A percentile compares a stretch with the other conserved stretches of the same genome.
Evolutionary conservation across 495 filamentous ascomycete genomes (phyloP).

Genomic region (Thermothielavioides terrestris): DNA sequence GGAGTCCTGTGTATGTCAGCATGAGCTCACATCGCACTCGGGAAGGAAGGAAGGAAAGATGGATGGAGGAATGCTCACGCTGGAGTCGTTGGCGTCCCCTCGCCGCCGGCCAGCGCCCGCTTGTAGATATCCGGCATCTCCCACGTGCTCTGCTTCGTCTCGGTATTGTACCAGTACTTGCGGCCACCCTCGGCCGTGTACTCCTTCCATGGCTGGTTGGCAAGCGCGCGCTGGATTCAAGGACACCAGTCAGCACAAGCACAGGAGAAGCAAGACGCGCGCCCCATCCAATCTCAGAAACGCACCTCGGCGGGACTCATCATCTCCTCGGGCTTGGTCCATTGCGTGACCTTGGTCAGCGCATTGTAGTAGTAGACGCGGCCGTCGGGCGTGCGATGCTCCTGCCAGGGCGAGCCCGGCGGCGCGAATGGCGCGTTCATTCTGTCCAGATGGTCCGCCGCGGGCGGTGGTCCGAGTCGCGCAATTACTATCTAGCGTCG

Average conservation of each 20-base stretch:
- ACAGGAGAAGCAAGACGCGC: background rate
- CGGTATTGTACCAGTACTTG: constrained; percentile 90
- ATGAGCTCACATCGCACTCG: too few relatives aligned
- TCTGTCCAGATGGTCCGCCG: constrained; percentile 49
- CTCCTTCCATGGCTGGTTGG: constrained; percentile 86
- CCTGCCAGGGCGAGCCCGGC: constrained; percentile 60
- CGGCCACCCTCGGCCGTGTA: constrained; percentile 76
- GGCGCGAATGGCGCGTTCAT: constrained; percentile 42
- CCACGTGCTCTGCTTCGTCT: constrained; percentile 90
- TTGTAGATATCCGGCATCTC: constrained; percentile 85
- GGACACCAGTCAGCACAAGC: background rate
- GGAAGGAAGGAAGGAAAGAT: background rate
- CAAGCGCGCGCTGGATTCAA: constrained; percentile 60
- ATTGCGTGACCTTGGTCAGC: constrained; percentile 80
- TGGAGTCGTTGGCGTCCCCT: constrained; percentile 41
- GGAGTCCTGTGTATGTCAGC: constrained; percentile 32
- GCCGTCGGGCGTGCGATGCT: constrained; percentile 75
- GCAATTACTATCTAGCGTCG: background rate
- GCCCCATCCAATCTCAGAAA: background rate
- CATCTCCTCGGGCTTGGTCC: constrained; percentile 84
- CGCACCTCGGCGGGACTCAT: constrained; percentile 82
- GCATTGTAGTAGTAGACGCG: constrained; percentile 90
- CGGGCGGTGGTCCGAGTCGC: background rate
- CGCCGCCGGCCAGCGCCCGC: constrained; percentile 48
- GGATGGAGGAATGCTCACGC: constrained; percentile 46